Evolutionary conservation across 2,329 filamentous ascomycete species (phyloP).

Genomic region (Leptographium radiaticola): DNA sequence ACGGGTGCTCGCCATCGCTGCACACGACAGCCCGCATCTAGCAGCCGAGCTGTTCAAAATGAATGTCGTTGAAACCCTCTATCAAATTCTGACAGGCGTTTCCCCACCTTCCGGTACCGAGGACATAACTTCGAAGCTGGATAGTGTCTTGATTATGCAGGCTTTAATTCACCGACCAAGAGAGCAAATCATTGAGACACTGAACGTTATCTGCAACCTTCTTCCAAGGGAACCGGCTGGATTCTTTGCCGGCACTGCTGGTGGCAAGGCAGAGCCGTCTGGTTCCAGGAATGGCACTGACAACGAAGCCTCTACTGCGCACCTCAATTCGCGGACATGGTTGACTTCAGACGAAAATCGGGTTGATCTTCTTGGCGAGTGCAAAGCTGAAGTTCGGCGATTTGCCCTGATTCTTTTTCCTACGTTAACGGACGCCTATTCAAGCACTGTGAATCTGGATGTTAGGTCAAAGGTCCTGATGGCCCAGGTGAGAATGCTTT

Average conservation of each 20-base stretch:
- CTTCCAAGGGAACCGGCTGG: constrained; percentile 25
- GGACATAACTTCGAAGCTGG: constrained; percentile 72
- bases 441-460: constrained; percentile 88
- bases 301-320: constrained; percentile 20
- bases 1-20: constrained; percentile 78
- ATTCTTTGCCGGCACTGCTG: constrained; percentile 26
- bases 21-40: constrained; percentile 73
- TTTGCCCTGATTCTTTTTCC: constrained; percentile 91
- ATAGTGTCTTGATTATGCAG: constrained; percentile 98
- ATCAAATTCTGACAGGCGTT: constrained; percentile 92
- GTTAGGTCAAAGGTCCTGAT: constrained; percentile 91
- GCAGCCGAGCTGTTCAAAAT: constrained; percentile 89
- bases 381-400: constrained; percentile 74
- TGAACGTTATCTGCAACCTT: constrained; percentile 94
- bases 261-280: constrained; percentile 19
- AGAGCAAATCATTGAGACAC: constrained; percentile 91
- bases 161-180: constrained; percentile 88
- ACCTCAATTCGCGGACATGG: constrained; percentile 33
- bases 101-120: constrained; percentile 73
- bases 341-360: constrained; percentile 60
- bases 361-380: constrained; percentile 67
- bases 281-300: neutral
- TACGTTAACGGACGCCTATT: constrained; percentile 91
- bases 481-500: constrained; percentile 96
- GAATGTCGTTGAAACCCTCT: constrained; percentile 93